Evolutionary conservation across 805 yeast species (phyloP), one percentile per base, ranked within the genome.

Genomic region (Yamadazyma olivae): DNA sequence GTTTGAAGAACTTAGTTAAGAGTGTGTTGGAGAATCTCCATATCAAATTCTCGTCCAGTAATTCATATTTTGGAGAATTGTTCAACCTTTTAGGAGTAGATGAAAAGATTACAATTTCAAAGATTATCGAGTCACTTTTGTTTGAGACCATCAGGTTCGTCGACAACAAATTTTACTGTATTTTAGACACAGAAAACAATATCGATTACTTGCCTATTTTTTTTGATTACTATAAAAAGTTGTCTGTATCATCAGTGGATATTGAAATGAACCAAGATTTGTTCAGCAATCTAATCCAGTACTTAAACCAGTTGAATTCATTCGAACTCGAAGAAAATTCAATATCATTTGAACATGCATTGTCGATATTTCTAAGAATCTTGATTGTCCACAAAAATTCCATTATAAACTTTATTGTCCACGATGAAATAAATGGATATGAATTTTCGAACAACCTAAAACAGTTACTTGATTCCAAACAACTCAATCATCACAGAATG

Each of bases 351-450:
- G 32, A 44, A 26, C 27, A 31, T 27, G 27, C 77, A 0, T 63
- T 79, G 5, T 67, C 75, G 6, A 61, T 77, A 18, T 66, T 75
- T 40, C 59, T 79, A 39, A 64, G 79, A 38, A 74, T 80, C 12
- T 57, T 80, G n/a, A 67, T 78, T 31, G 73, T 80, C 32, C 85
- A 80, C 51, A 76, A 75, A 48, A 53, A 59, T 3, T 66, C 74
- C 14, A 55, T 81, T 25, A 73, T 74, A 13, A 61, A 67, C 5
- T 51, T 72, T n/a, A 61, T 77, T 1, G 40, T 63, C 12, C 27
- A 31, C 33, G 72, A 36, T 14, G 33, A 31, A 5, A 12, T 16
- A 5, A 31, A 51, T 48, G 40, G 33, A 10, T 25, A 26, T 2
- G 17, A 31, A 13, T 36, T 36, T 30, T 32, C 39, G 6, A 20